phyloP scores from a whole-genome alignment of 371 early-diverging fungal species.

The Mortierella sp. region DNA sequence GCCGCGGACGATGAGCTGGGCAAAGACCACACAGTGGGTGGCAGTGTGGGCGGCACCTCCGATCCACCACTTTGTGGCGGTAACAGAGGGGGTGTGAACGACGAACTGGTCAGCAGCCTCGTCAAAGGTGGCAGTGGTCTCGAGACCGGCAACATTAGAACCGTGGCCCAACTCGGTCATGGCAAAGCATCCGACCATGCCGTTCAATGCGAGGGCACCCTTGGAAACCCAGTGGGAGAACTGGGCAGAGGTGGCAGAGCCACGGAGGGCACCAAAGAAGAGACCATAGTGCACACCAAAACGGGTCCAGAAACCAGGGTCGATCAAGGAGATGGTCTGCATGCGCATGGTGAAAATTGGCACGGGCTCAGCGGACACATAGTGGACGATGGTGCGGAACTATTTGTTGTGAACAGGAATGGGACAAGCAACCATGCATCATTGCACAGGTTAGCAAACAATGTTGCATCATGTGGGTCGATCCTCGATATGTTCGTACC shows the following conservation, averaged over 20 bases:
- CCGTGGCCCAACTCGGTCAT: slow-evolving; percentile 94
- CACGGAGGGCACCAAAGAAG: slow-evolving; percentile 90
- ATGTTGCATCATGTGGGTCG: no score
- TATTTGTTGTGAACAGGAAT: slow-evolving; percentile 14
- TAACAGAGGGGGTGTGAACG: slow-evolving; percentile 91
- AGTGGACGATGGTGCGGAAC: slow-evolving; percentile 79
- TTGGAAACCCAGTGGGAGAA: slow-evolving; percentile 89
- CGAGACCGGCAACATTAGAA: slow-evolving; percentile 92
- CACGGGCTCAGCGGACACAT: slow-evolving; percentile 80
- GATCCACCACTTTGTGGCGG: slow-evolving; percentile 98
- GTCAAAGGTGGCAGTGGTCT: slow-evolving; percentile 94
- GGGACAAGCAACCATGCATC: not conserved
- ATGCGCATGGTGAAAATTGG: slow-evolving; percentile 81
- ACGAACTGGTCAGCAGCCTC: slow-evolving; percentile 85
- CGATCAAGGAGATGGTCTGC: slow-evolving; percentile 84
- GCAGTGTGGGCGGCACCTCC: slow-evolving; percentile 92
- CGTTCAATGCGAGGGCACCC: slow-evolving; percentile 86
- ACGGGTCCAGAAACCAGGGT: slow-evolving; percentile 93
- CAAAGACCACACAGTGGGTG: slow-evolving; percentile 85
- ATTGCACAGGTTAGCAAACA: not conserved
- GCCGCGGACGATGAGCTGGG: slow-evolving; percentile 81
- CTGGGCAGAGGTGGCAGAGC: slow-evolving; percentile 89
- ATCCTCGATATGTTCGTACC: not conserved
- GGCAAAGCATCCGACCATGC: slow-evolving; percentile 90
- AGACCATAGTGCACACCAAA: slow-evolving; percentile 93